Conservation (phyloP, 371 early-diverging fungal genomes). For the Mortierella sp. region DNA sequence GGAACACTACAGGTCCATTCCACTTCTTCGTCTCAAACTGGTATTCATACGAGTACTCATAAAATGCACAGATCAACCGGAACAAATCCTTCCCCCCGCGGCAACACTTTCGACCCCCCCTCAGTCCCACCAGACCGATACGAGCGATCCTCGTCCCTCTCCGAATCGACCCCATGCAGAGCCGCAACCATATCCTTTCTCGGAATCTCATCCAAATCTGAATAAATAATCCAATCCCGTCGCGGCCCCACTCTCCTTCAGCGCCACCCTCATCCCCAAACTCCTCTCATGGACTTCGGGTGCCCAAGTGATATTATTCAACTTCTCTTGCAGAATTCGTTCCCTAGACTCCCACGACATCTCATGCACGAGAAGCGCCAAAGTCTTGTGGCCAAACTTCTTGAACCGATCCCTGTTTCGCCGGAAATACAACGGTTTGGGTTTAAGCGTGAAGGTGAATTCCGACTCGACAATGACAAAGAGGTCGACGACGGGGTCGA, state of each 20-base stretch:
- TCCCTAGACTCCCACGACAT: not conserved
- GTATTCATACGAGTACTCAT: conserved; percentile 34
- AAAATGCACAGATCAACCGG: conserved; percentile 23
- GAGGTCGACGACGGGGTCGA: conserved; percentile 16
- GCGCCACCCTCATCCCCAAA: conserved; percentile 2
- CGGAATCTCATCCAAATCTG: conserved; percentile 36
- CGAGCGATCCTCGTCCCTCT: not conserved
- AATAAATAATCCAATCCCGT: conserved; percentile 35
- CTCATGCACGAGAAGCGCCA: conserved; percentile 17
- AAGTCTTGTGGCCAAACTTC: conserved; percentile 10
- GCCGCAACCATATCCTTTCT: conserved; percentile 9
- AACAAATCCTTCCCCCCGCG: conserved; percentile 17
- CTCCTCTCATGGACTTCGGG: conserved; percentile 14
- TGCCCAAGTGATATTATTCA: not conserved
- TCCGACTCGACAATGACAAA: conserved; percentile 33
- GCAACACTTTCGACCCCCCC: not conserved
- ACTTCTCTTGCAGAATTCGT: too few relatives aligned
- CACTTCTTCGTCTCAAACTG: conserved; percentile 3
- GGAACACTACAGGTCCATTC: conserved; percentile 21
- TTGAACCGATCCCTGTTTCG: conserved; percentile 21
- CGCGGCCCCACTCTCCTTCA: conserved; percentile 6
- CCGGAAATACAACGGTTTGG: conserved; percentile 12
- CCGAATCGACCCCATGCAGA: conserved; percentile 10
- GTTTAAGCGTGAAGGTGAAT: conserved; percentile 16
- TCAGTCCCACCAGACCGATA: not conserved